These are phyloP conservation scores for Solanum virginianum DNA, from an alignment of 257 asterid genomes.

Conservation along the genomic window DNA sequence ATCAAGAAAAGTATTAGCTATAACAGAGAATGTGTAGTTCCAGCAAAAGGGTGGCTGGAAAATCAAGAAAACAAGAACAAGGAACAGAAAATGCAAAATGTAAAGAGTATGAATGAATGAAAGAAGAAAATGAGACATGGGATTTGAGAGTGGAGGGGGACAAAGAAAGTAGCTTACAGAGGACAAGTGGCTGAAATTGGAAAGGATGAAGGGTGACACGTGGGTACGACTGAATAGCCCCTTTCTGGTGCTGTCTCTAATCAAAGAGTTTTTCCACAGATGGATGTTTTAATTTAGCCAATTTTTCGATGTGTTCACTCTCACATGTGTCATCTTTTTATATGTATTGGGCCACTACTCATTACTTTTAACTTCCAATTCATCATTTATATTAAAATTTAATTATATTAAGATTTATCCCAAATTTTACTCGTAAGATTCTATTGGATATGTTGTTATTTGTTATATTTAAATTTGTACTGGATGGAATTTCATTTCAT, in stretches of 20 bases:
- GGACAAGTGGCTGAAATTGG: constrained; percentile 53
- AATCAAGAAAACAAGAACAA: not conserved
- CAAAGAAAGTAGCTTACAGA: constrained; percentile 8
- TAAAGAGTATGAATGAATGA: not conserved
- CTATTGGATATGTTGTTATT: too few species aligned
- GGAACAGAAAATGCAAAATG: constrained; percentile 4
- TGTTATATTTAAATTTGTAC: too few species aligned
- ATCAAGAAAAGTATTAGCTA: not conserved
- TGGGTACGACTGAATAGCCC: constrained; percentile 40
- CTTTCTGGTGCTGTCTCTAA: constrained; percentile 34
- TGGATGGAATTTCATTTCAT: too few species aligned
- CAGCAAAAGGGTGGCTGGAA: too few species aligned
- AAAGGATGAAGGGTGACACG: constrained; percentile 39
- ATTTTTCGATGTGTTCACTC: not conserved
- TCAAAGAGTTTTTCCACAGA: constrained; percentile 7
- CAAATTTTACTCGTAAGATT: too few species aligned
- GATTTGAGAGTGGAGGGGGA: not conserved
- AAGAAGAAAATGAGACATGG: constrained; percentile 18
- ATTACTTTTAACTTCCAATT: not conserved
- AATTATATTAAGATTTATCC: too few species aligned
- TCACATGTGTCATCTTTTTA: not conserved
- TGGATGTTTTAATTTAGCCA: not conserved
- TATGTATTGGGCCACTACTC: not conserved
- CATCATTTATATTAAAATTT: not conserved
- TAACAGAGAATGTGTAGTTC: too few species aligned